Base-by-base conservation (phyloP, 1,139 yeast species). In the Yamadazyma triangularis region DNA sequence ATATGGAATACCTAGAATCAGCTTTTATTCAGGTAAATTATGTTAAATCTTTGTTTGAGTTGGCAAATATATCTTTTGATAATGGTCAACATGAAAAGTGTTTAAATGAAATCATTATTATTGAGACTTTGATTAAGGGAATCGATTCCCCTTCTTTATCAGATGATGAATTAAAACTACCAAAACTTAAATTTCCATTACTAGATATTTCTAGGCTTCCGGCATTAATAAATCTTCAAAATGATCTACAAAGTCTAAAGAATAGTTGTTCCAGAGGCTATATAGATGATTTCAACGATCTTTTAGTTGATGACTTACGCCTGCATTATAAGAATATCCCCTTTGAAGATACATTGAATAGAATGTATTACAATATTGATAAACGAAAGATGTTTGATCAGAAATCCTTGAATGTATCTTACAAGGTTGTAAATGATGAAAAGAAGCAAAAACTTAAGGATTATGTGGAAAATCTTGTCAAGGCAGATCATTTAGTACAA, bases 191-290 rank as follows among this genome's bases (percentile, higher is more conserved):
- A 2, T 65, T 64, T 38, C 72, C 75, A 4, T 44, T 77, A 5
- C 49, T 61, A 3, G 74, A 84, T 43, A 50, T 88, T 28, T 55
- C 73, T 5, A 50, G 62, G 2, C 62, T 86, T 4, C 76, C 81
- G 0, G 89, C 86, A 0, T 58, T 88, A 22, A 51, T 62, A 1
- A 70, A 73, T 21, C 52, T 80, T n/a, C 68, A 74, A 65, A 75
- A 44, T 50, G 73, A 45, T 51, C 76, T 50, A 49, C 51, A 70
- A n/a, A 64, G 60, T 15, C 58, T 86, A 28, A 67, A 66, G 33
- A 47, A 62, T 64, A 47, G 66, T 60, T 81, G 88, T 29, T 88
- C 93, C n/a, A 74, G 71, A 30, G 76, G 79, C 6, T 83, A 77
- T 42, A 73, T 80, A 4, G 61, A 70, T 21, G 61, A 71, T 28